These are phyloP conservation scores for Pulveroboletus frians DNA, from an alignment of 768 basidiomycete species.

Conservation along the genomic window DNA sequence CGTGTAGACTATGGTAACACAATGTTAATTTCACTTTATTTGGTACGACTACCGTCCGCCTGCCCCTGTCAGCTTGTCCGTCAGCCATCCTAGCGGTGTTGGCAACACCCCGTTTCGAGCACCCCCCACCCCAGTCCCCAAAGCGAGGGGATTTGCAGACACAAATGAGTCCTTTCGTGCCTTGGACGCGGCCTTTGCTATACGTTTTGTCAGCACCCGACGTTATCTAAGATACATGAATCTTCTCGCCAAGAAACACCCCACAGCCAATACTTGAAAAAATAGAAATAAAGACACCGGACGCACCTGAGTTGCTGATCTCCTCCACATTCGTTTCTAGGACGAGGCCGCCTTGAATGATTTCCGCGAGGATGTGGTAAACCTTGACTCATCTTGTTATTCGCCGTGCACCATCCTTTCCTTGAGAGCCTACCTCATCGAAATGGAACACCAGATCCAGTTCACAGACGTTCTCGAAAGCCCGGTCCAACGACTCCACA, in stretches of 20 bases:
- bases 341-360: conserved; percentile 95
- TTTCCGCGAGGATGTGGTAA: conserved; percentile 91
- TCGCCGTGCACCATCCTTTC: neutral
- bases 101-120: conserved; percentile 57
- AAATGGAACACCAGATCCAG: conserved; percentile 98
- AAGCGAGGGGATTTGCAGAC: conserved; percentile 76
- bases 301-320: conserved; percentile 65
- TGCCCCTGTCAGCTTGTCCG: conserved; percentile 65
- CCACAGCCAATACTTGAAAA: neutral
- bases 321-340: conserved; percentile 92
- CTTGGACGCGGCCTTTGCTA: conserved; percentile 67
- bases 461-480: conserved; percentile 98
- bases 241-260: neutral
- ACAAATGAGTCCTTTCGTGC: conserved; percentile 73
- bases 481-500: conserved; percentile 91
- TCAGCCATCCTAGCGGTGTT: conserved; percentile 76
- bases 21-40: neutral
- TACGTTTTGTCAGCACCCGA: conserved; percentile 10
- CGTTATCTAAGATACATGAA: neutral
- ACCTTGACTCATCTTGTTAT: conserved; percentile 41
- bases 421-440: conserved; percentile 66
- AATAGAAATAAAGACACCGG: neutral
- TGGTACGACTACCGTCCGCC: conserved; percentile 38
- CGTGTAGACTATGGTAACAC: neutral
- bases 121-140: conserved; percentile 59